Percentiles rank a stretch among this genome's conserved stretches.
Evolutionary conservation across 495 filamentous ascomycete genomes (phyloP).

Genomic region (Aspergillus cristatus): DNA sequence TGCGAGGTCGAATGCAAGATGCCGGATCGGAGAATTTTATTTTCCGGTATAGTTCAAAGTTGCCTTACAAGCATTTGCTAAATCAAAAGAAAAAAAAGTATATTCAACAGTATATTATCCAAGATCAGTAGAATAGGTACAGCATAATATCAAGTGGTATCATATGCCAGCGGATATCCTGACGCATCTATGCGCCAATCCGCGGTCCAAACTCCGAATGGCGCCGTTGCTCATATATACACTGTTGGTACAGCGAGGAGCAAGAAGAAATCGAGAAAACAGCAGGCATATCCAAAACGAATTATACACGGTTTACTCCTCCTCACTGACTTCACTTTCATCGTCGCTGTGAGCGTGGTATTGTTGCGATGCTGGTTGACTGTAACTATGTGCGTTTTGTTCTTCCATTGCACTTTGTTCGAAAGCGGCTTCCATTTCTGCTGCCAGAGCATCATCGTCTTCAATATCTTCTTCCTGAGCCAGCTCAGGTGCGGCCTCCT

Average conservation of each 20-base stretch:
- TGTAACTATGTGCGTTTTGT: slow-evolving; percentile 25
- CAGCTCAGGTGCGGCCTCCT: slow-evolving; percentile 2
- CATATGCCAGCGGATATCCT: neutral
- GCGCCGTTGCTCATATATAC: slow-evolving; percentile 3
- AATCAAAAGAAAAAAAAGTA: neutral
- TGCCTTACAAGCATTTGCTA: neutral
- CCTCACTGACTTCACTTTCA: slow-evolving; percentile 43
- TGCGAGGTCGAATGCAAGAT: neutral
- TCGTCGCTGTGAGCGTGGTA: slow-evolving; percentile 34
- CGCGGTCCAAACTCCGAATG: slow-evolving; percentile 4
- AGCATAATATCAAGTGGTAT: too few species aligned
- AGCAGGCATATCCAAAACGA: too few species aligned
- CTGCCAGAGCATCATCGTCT: slow-evolving; percentile 36
- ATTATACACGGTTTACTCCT: slow-evolving; percentile 26
- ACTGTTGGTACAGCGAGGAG: neutral
- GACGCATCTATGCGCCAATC: slow-evolving; percentile 1
- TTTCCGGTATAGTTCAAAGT: neutral
- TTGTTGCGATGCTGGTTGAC: slow-evolving; percentile 12
- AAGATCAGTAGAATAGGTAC: too few species aligned
- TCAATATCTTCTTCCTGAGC: slow-evolving; percentile 17
- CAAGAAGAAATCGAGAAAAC: too few species aligned
- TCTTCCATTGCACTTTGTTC: slow-evolving; percentile 32
- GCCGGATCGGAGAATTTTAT: neutral
- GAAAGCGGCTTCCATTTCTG: slow-evolving; percentile 42
- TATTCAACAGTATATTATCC: neutral